A percentile compares a stretch with the other conserved stretches of the same genome.
These are phyloP conservation scores for Chlamydomonas sp. DNA, from an alignment of 139 green algal genomes.

Conservation along the genomic window DNA sequence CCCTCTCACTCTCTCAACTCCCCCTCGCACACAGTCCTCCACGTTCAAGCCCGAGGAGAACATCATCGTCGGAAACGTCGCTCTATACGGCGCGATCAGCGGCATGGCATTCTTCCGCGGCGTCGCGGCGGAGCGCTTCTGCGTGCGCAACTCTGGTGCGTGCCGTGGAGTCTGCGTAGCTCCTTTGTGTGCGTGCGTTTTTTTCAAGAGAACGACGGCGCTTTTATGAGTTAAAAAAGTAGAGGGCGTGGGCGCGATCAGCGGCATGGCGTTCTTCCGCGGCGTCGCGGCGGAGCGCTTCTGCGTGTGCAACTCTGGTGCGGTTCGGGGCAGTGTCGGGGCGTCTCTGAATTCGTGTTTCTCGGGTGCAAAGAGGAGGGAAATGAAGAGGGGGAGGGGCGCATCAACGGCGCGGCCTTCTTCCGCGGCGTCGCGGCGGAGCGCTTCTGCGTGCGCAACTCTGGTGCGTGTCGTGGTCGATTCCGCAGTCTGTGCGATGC, in stretches of 20 bases:
- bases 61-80: slow-evolving; percentile 93
- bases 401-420: slow-evolving; percentile 76
- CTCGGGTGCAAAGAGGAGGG: too few relatives aligned
- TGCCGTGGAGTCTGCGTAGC: slow-evolving; percentile 81
- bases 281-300: slow-evolving; percentile 83
- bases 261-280: slow-evolving; percentile 83
- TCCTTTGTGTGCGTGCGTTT: too few relatives aligned
- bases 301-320: slow-evolving; percentile 79
- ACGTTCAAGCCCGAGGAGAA: slow-evolving; percentile 77
- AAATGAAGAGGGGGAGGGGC: too few relatives aligned
- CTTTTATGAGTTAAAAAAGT: too few relatives aligned
- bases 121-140: slow-evolving; percentile 84
- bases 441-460: slow-evolving; percentile 83
- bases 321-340: slow-evolving; percentile 78
- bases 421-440: slow-evolving; percentile 87
- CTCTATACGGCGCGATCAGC: slow-evolving; percentile 81
- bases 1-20: not conserved
- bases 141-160: slow-evolving; percentile 77
- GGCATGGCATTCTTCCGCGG: slow-evolving; percentile 87
- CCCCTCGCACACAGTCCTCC: slow-evolving; percentile 1
- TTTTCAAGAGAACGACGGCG: too few relatives aligned
- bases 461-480: slow-evolving; percentile 74
- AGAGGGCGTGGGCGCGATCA: too few relatives aligned
- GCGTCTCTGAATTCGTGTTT: too few relatives aligned
- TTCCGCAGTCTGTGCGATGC: too few relatives aligned